Conservation (phyloP, 1,284 basidiomycete genomes). For the Irpex sp. region DNA sequence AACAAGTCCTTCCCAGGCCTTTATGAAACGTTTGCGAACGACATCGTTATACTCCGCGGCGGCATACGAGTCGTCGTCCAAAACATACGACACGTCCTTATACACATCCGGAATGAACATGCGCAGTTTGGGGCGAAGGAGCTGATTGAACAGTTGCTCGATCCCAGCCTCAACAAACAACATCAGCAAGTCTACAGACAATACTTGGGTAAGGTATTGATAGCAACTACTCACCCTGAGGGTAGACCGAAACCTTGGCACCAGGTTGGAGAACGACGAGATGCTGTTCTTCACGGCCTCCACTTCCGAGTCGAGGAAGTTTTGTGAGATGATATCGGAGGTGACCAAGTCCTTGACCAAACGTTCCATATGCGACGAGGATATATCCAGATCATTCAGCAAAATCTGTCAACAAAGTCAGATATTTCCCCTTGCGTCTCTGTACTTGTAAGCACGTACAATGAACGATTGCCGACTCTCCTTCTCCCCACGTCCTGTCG, state of each 20-base stretch:
- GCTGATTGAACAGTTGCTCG: conserved; percentile 92
- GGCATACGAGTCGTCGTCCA: conserved; percentile 86
- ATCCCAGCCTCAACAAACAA: conserved; percentile 66
- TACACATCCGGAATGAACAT: conserved; percentile 84
- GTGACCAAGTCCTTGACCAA: conserved; percentile 66
- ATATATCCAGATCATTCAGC: conserved; percentile 86
- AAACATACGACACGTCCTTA: conserved; percentile 80
- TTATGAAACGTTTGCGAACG: conserved; percentile 84
- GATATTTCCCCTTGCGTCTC: background rate
- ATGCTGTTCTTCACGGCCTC: conserved; percentile 41
- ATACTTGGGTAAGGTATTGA: too few relatives aligned
- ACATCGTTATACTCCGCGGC: conserved; percentile 81
- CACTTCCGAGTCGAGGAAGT: conserved; percentile 64
- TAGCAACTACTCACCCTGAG: conserved; percentile 53
- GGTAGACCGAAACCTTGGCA: conserved; percentile 62
- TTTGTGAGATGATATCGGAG: conserved; percentile 55
- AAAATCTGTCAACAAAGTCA: conserved; percentile 49
- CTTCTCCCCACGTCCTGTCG: conserved; percentile 68
- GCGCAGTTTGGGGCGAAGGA: conserved; percentile 81
- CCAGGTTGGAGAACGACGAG: conserved; percentile 44
- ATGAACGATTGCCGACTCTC: conserved; percentile 78
- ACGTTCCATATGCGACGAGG: conserved; percentile 80
- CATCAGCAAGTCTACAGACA: too few relatives aligned
- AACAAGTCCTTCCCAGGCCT: conserved; percentile 78
- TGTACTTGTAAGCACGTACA: conserved; percentile 41